Conservation (phyloP, 1,284 basidiomycete genomes). For the Malassezia brasiliensis region DNA sequence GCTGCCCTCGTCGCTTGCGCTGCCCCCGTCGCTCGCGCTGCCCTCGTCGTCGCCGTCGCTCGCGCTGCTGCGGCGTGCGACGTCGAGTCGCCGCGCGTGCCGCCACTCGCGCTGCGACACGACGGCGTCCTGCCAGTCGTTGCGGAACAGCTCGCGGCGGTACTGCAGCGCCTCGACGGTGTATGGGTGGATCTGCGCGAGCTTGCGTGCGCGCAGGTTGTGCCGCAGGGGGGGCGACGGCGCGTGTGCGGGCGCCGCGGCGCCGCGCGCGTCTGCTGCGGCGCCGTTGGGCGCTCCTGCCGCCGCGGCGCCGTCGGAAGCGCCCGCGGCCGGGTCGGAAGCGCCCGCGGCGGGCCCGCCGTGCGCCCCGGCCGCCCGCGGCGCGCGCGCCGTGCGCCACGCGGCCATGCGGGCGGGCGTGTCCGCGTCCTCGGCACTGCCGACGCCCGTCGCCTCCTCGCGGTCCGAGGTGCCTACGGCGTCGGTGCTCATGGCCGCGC, state of each 20-base stretch:
- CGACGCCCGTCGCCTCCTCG: slow-evolving; percentile 15
- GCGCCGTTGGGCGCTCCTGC: too few species aligned
- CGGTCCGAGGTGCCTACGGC: slow-evolving; percentile 12
- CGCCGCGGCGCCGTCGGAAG: too few species aligned
- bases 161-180: slow-evolving; percentile 47
- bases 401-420: too few species aligned
- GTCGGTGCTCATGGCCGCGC: background rate
- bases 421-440: background rate
- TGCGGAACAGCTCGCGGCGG: slow-evolving; percentile 40
- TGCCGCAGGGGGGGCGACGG: too few species aligned
- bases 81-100: slow-evolving; percentile 1
- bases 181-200: slow-evolving; percentile 49
- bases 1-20: background rate
- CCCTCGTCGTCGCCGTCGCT: too few species aligned
- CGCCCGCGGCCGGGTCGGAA: too few species aligned
- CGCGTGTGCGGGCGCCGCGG: too few species aligned
- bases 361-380: too few species aligned
- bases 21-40: too few species aligned
- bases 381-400: too few species aligned
- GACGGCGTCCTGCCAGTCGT: slow-evolving; percentile 50
- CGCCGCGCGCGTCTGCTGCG: too few species aligned
- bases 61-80: slow-evolving; percentile 7
- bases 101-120: slow-evolving; percentile 39
- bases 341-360: too few species aligned
- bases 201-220: slow-evolving; percentile 42